A percentile compares a stretch with the other conserved stretches of the same genome.
Evolutionary conservation across 495 filamentous ascomycete genomes (phyloP).

Genomic region (Hypoxylon trugodes): DNA sequence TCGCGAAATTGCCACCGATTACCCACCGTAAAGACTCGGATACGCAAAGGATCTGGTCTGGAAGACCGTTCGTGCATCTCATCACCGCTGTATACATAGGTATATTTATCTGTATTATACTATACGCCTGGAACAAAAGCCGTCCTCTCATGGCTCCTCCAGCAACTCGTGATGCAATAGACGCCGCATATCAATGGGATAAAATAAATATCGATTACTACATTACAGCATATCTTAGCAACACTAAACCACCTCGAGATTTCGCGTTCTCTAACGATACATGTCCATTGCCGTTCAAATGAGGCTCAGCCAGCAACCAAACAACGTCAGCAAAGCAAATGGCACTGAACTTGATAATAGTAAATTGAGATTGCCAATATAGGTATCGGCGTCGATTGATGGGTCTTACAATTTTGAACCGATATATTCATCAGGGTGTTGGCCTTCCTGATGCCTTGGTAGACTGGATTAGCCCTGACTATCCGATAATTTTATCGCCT

Average conservation of each 20-base stretch:
- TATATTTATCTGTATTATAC: conserved; percentile 36
- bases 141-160: not conserved
- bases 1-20: not conserved
- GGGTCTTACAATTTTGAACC: no score
- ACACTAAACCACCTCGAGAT: not conserved
- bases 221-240: not conserved
- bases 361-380: not conserved
- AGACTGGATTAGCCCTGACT: not conserved
- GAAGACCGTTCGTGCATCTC: not conserved
- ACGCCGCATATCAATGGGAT: conserved; percentile 1
- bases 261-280: not conserved
- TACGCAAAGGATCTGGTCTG: not conserved
- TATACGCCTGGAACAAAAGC: conserved; percentile 10
- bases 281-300: no score
- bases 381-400: not conserved
- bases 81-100: conserved; percentile 21
- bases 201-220: conserved; percentile 25
- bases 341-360: not conserved
- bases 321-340: no score
- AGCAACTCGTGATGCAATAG: conserved; percentile 11
- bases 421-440: not conserved
- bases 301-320: no score
- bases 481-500: not conserved
- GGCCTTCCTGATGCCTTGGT: not conserved
- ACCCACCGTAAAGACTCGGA: not conserved